phyloP scores from a whole-genome alignment of 768 basidiomycete species.

The Leccinum longicurvipes region DNA sequence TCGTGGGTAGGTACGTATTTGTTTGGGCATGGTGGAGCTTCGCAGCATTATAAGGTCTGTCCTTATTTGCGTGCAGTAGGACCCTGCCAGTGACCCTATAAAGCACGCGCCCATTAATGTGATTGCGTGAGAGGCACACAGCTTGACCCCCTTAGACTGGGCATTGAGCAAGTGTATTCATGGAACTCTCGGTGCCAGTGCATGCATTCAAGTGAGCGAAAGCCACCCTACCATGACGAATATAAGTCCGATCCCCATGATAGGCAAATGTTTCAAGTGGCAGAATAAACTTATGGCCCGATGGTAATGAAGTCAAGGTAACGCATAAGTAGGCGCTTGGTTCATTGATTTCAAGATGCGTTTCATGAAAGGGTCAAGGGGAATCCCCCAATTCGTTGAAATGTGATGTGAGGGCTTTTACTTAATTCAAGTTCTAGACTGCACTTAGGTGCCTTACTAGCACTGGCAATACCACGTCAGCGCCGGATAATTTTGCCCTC shows the following conservation, averaged over 20 bases:
- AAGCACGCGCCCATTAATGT: background rate
- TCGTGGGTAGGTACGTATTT: background rate
- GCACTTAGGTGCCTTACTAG: too few species aligned
- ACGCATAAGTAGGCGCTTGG: background rate
- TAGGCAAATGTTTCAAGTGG: background rate
- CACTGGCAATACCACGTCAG: too few species aligned
- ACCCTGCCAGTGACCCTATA: background rate
- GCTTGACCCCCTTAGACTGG: background rate
- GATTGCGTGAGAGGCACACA: background rate
- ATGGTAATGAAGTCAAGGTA: background rate
- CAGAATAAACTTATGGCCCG: too few species aligned
- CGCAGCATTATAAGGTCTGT: background rate
- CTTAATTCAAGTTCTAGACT: too few species aligned
- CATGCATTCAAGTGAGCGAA: background rate
- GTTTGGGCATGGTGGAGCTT: background rate
- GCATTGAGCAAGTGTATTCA: background rate
- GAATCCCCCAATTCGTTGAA: background rate
- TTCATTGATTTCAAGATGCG: background rate
- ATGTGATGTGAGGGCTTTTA: background rate
- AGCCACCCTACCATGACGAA: background rate
- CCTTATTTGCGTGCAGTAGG: background rate
- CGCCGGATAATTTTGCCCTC: too few species aligned
- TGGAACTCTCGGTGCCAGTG: background rate
- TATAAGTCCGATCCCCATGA: too few species aligned
- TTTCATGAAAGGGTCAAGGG: background rate